Evolutionary conservation across 2,329 filamentous ascomycete species (phyloP).

Genomic region (Epichloe coenophiala): DNA sequence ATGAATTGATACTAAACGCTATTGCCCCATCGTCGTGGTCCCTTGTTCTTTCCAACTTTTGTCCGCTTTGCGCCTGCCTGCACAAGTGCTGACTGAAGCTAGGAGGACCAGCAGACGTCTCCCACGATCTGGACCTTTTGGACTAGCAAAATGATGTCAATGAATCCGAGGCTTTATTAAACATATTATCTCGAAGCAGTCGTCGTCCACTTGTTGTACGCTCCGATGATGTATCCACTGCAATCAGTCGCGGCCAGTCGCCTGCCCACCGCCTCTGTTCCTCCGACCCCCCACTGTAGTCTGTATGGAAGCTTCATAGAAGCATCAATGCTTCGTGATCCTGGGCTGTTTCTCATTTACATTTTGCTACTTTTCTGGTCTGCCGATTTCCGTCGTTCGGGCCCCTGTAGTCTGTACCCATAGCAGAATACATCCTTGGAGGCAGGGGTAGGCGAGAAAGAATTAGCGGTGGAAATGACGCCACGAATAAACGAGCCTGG

Average conservation of each 20-base stretch:
- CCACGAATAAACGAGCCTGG: neutral
- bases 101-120: neutral
- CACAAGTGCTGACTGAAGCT: neutral
- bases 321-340: conserved; percentile 4
- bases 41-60: neutral
- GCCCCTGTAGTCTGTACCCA: too few species aligned
- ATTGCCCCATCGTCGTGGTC: too few species aligned
- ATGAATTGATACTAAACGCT: too few species aligned
- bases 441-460: neutral
- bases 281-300: neutral
- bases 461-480: neutral
- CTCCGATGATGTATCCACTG: conserved; percentile 1
- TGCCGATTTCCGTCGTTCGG: too few species aligned
- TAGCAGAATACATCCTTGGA: neutral
- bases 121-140: neutral
- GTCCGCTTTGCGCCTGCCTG: neutral
- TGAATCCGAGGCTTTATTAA: neutral
- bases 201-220: neutral
- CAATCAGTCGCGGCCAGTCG: neutral
- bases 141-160: neutral
- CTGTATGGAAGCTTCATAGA: conserved; percentile 8
- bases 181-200: neutral
- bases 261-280: neutral
- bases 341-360: neutral
- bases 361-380: neutral